A percentile compares a stretch with the other conserved stretches of the same genome.
Conservation (phyloP, 768 basidiomycete species). For the Sporobolomyces pararoseus region DNA sequence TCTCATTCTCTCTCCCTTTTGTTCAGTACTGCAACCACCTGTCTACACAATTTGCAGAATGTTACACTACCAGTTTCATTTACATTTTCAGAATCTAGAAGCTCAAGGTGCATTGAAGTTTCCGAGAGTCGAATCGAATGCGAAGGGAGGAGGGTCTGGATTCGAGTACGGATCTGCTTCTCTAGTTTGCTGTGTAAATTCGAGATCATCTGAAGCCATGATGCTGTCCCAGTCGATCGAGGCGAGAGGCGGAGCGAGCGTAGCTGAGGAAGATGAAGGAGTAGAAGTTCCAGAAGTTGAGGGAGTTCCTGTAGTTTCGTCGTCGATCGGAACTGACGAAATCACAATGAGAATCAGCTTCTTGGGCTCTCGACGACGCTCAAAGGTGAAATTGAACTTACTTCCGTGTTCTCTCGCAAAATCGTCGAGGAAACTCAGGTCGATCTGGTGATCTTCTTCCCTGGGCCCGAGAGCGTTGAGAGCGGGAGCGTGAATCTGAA, state of each 20-base stretch:
- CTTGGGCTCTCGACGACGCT: background rate
- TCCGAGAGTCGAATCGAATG: no score
- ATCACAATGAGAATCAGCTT: background rate
- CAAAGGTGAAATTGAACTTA: slow-evolving; percentile 3
- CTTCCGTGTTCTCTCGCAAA: slow-evolving; percentile 9
- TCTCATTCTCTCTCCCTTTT: no score
- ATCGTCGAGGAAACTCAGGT: slow-evolving; percentile 14
- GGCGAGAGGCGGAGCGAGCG: background rate
- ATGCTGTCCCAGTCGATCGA: background rate
- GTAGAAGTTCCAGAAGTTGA: no score
- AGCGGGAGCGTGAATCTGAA: background rate
- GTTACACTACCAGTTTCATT: no score
- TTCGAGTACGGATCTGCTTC: no score
- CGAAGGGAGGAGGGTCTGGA: no score
- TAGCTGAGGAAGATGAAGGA: background rate
- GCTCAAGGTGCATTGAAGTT: no score
- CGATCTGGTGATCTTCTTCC: background rate
- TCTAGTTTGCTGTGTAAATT: no score
- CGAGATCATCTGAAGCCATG: no score
- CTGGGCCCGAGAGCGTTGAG: background rate
- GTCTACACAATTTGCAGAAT: background rate
- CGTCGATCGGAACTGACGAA: background rate
- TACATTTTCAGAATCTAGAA: no score
- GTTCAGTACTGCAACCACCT: background rate
- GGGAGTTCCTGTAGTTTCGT: no score